phyloP scores from a whole-genome alignment of 345 rosid species.

The Moricandia moricandioides region DNA sequence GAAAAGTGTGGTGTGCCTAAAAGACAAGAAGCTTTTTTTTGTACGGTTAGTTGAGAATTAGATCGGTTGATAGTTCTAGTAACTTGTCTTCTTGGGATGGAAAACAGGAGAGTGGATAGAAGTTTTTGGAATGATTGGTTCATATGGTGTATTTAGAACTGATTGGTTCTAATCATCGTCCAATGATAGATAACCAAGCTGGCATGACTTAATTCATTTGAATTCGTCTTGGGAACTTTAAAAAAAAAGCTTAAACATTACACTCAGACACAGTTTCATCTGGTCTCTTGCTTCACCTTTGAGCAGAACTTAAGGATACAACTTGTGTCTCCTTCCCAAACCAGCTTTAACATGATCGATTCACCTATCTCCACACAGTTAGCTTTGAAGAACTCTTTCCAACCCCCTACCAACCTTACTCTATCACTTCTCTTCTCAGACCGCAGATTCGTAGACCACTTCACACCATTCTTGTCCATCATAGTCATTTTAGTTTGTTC shows the following conservation, averaged over 20 bases:
- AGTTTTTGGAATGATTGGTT: neutral
- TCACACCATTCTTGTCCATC: neutral
- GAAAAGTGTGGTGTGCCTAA: too few species aligned
- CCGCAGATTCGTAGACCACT: neutral
- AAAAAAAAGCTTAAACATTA: neutral
- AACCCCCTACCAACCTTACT: conserved; percentile 11
- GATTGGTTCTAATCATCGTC: neutral
- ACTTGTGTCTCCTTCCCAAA: neutral
- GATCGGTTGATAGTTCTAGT: too few species aligned
- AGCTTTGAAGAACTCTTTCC: conserved; percentile 5
- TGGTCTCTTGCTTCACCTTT: neutral
- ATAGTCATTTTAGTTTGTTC: neutral
- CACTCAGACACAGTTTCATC: neutral
- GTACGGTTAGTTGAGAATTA: too few species aligned
- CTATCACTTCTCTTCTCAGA: neutral
- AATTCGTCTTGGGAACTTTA: neutral
- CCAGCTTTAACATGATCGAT: neutral
- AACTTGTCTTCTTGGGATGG: too few species aligned
- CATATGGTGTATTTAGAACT: neutral
- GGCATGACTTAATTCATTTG: neutral
- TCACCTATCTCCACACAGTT: neutral
- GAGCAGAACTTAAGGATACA: neutral
- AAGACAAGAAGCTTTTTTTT: too few species aligned
- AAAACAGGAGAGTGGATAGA: neutral
- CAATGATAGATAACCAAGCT: neutral